Evolutionary conservation across 306 rosid genomes (phyloP).

Genomic region (Parietaria judaica): DNA sequence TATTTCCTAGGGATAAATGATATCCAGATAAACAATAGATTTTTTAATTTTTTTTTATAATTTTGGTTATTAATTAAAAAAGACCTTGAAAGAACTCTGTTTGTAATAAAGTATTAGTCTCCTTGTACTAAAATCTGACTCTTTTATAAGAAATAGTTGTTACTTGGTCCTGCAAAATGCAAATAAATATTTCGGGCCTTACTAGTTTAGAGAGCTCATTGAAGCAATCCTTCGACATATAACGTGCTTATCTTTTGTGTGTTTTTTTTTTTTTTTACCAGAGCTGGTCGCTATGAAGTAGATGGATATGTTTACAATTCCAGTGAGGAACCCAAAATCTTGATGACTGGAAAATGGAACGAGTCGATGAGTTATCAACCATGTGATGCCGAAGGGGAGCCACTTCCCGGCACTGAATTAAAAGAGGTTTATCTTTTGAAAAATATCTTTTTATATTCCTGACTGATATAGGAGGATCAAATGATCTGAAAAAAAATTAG

Average conservation of each 20-base stretch:
- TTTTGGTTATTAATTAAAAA: no score
- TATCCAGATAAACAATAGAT: no score
- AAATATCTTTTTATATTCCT: neutral
- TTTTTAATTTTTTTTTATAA: no score
- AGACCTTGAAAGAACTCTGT: no score
- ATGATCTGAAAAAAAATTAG: no score
- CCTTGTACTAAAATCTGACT: neutral
- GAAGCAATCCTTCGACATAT: neutral
- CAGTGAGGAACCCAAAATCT: constrained; percentile 75
- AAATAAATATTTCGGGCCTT: neutral
- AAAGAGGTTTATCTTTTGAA: constrained; percentile 52
- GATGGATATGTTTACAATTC: constrained; percentile 91
- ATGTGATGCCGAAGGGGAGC: constrained; percentile 88
- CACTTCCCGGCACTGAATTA: constrained; percentile 71
- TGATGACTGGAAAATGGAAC: constrained; percentile 95
- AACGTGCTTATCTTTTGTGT: neutral
- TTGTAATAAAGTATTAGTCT: no score
- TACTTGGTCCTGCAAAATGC: neutral
- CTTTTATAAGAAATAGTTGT: constrained; percentile 1
- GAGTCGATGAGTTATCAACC: constrained; percentile 74
- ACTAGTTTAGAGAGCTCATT: neutral
- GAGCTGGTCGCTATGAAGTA: constrained; percentile 91
- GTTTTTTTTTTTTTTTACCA: constrained; percentile 20
- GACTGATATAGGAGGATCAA: no score
- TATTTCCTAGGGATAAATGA: no score